Conservation (phyloP, 2,329 filamentous ascomycete genomes). For the Aspergillus sp. region DNA sequence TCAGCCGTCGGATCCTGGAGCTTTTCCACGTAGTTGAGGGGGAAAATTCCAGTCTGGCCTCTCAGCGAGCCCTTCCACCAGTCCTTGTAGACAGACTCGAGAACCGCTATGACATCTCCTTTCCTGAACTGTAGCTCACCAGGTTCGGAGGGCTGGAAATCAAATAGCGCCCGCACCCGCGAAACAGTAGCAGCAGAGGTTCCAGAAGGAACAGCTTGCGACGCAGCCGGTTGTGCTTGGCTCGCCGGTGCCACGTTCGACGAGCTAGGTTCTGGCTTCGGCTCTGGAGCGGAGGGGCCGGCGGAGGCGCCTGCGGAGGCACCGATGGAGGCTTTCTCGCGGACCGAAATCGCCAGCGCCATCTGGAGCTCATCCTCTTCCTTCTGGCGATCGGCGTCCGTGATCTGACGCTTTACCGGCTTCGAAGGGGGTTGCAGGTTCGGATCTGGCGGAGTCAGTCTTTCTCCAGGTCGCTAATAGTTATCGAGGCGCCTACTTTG, state of each 20-base stretch:
- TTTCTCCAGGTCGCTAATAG: conserved; percentile 9
- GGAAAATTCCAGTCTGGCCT: conserved; percentile 95
- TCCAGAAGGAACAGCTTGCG: conserved; percentile 60
- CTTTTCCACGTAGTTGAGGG: conserved; percentile 97
- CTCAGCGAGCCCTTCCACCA: conserved; percentile 97
- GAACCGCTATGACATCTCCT: conserved; percentile 90
- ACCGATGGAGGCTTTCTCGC: conserved; percentile 66
- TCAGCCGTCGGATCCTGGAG: conserved; percentile 87
- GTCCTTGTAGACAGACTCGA: conserved; percentile 97
- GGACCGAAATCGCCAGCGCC: conserved; percentile 82
- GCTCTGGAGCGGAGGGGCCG: conserved; percentile 22
- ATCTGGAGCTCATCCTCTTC: conserved; percentile 97
- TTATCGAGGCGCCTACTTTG: conserved; percentile 40
- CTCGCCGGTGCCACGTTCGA: conserved; percentile 29
- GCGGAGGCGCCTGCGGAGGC: too few relatives aligned
- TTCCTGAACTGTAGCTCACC: conserved; percentile 94
- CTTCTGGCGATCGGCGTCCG: conserved; percentile 79
- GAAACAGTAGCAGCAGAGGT: conserved; percentile 96
- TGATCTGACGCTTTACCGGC: conserved; percentile 85
- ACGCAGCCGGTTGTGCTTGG: conserved; percentile 33
- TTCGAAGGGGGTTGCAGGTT: conserved; percentile 86
- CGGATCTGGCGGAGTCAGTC: conserved; percentile 55
- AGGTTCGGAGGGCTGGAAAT: conserved; percentile 87
- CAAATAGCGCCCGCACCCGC: conserved; percentile 82
- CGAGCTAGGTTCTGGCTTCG: conserved; percentile 29